A percentile compares a stretch with the other conserved stretches of the same genome.
These are phyloP conservation scores for Butyriboletus pseudospeciosus DNA, from an alignment of 1,284 basidiomycete genomes.

Conservation along the genomic window DNA sequence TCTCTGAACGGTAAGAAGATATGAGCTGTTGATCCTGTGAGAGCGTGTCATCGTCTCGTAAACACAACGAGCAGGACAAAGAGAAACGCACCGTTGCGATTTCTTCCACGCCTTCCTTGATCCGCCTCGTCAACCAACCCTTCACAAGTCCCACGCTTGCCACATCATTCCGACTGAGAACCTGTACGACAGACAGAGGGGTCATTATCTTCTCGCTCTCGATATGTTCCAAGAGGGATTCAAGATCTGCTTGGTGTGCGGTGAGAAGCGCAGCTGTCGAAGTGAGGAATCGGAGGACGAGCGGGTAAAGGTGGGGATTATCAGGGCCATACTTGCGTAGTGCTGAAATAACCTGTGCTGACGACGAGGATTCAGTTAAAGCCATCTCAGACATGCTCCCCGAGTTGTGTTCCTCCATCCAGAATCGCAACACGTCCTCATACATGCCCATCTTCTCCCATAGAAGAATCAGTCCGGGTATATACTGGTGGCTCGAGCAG, in stretches of 20 bases:
- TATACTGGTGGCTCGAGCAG: constrained; percentile 81
- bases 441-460: constrained; percentile 97
- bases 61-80: neutral
- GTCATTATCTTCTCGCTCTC: constrained; percentile 80
- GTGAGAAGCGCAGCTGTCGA: constrained; percentile 67
- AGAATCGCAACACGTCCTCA: constrained; percentile 90
- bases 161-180: constrained; percentile 80
- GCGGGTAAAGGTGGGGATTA: constrained; percentile 76
- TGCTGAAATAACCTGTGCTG: constrained; percentile 66
- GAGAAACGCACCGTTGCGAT: constrained; percentile 65
- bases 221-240: constrained; percentile 67
- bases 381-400: constrained; percentile 16
- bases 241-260: constrained; percentile 69
- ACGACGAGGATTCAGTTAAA: constrained; percentile 33
- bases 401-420: constrained; percentile 69
- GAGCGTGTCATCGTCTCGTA: neutral
- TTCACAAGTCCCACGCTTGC: constrained; percentile 89
- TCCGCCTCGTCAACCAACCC: constrained; percentile 79
- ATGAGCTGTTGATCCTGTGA: constrained; percentile 79
- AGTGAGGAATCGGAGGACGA: constrained; percentile 88
- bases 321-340: constrained; percentile 70
- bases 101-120: constrained; percentile 69
- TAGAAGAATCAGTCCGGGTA: constrained; percentile 78
- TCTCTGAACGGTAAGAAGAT: constrained; percentile 82
- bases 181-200: constrained; percentile 83